Base-by-base conservation (phyloP, 2,329 filamentous ascomycete genomes). In the Botrytis hyacinthi region DNA sequence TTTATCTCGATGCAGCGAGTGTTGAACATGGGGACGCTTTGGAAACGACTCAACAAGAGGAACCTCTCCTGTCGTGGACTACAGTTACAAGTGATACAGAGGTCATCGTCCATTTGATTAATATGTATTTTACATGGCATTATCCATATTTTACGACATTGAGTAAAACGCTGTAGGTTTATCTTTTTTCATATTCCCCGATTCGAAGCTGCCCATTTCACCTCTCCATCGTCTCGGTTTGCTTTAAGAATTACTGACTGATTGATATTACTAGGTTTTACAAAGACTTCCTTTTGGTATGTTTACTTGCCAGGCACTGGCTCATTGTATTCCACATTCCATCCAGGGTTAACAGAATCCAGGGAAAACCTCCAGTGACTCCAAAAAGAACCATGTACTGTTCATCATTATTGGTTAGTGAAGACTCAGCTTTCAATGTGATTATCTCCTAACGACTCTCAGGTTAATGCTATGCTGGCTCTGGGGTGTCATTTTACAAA, bases 101-200 rank as follows among this genome's bases (percentile, higher is more conserved):
- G 71, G 86, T 97, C 63, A 90, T 98, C 78, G 88, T 91, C 26
- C 95, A 98, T 82, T 88, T 99, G 29, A 89, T 99, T 80, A 95
- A 95, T 79, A 95, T 98, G 93, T 99, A 99, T 83, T 98, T 98
- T 83, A 94, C 91, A 78, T 98, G 95, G 92, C 96, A 98, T 82
- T 98, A 98, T 82, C 91, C 94, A 29, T 98, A 96, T 83, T 99
- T 98, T 82, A 95, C 94, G 6, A 96, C 93, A 0, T 85, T 98
- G 10, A 95, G 95, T 20, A 97, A 93, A 81, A 90, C 87, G 54
- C 84, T 97, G 46, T 62, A n/a, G 4, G 60, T 37, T 62, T 18
- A 40, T n/a, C 12, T 18, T n/a, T 40, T 40, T n/a, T 1, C 14
- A 40, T 40, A 18, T 22, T 37, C 20, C 60, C 14, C 60, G 22